Evolutionary conservation across 2,329 filamentous ascomycete species (phyloP), one percentile per base, ranked within the genome.

Genomic region (Akanthomyces muscarius): DNA sequence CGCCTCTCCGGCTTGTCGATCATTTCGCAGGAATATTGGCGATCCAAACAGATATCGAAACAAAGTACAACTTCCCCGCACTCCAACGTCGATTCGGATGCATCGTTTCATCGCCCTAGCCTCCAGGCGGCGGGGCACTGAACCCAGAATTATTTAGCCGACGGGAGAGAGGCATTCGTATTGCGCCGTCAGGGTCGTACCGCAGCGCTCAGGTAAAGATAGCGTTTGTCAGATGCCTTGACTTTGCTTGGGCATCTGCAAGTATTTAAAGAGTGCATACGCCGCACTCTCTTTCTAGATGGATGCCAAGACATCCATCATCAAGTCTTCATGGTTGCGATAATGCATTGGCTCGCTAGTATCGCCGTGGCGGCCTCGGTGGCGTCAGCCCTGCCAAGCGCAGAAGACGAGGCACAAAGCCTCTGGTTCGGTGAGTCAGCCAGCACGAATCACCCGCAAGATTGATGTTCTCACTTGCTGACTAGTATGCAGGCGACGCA

Each of bases 331-430:
- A 23, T 45, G n/a, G 28, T 36, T 10, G 18, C 54, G 5, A 36
- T 21, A 14, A 62, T 62, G 59, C 51, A 51, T 42, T 62, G 60
- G 60, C 42, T 62, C 5, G 11, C 25, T 48, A 25, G 42, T 10
- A 47, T 50, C 30, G 33, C 60, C 10, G 28, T 56, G 51, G 60
- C 33, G 23, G 51, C 50, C 16, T 41, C 60, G 2, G 60, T 48
- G 25, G 51, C 42, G 28, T 60, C 47, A 44, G 57, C 47, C 47
- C 57, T 60, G 23, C 57, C 47, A 21, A 44, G 47, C 57, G 28
- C 57, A 23, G 47, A 60, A 23, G 47, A 60, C 13, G 57, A 44
- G 23, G 30, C 38, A 13, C 47, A 52, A 23, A 36, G 33, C 30
- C 10, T 13, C 36, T 44, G 13, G 36, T 52, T n/a, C 23, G 23